phyloP scores from a whole-genome alignment of 306 rosid species.

The Ormosia emarginata region DNA sequence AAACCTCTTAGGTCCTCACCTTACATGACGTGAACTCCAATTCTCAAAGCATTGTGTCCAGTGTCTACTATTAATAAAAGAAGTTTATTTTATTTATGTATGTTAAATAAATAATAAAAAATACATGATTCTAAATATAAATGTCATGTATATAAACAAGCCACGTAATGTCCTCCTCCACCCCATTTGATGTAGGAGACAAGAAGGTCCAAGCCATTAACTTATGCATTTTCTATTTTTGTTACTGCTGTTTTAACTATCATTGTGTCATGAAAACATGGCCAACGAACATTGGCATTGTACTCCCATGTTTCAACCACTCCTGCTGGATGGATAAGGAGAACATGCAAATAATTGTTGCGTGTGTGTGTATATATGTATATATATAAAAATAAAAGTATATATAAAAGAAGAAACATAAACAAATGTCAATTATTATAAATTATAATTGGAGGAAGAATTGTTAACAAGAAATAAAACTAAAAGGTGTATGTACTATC shows the following conservation, averaged over 20 bases:
- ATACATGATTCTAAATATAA: not conserved
- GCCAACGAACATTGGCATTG: not conserved
- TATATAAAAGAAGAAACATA: not conserved
- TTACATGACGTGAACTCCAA: no score
- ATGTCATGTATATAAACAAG: not conserved
- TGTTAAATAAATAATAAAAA: not conserved
- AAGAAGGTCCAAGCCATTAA: slow-evolving; percentile 12
- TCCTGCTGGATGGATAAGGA: slow-evolving; percentile 22
- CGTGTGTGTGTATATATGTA: no score
- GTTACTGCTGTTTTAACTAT: not conserved
- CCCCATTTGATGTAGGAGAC: slow-evolving; percentile 16
- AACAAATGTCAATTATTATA: not conserved
- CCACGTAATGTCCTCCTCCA: slow-evolving; percentile 17
- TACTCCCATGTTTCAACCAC: slow-evolving; percentile 5
- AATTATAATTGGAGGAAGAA: not conserved
- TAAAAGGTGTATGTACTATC: not conserved
- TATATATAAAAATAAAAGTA: no score
- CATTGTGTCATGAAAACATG: not conserved
- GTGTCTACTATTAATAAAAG: not conserved
- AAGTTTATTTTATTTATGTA: not conserved
- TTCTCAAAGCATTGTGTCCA: not conserved
- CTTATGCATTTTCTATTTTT: not conserved
- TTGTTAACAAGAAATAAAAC: not conserved
- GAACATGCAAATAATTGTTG: slow-evolving; percentile 8
- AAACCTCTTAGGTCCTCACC: no score